Conservation (phyloP, 768 basidiomycete genomes). For the Amanita subjunquillea region DNA sequence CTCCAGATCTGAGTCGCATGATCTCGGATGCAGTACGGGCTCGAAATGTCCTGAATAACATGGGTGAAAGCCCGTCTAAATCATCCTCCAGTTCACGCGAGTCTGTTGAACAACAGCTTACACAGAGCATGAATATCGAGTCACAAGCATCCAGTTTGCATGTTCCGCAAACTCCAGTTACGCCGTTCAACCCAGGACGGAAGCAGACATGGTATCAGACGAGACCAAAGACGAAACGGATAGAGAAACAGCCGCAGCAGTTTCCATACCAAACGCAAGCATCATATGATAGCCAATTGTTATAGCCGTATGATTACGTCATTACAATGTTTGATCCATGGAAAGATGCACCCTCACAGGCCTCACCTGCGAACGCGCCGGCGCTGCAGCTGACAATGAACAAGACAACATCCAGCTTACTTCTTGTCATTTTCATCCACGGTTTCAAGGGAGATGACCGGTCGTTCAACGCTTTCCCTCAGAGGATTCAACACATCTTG, state of each 20-base stretch:
- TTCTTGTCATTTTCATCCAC: slow-evolving; percentile 73
- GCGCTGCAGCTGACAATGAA: background rate
- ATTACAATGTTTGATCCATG: background rate
- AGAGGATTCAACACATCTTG: slow-evolving; percentile 68
- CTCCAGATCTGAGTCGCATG: slow-evolving; percentile 7
- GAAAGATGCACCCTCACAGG: background rate
- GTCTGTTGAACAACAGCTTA: slow-evolving; percentile 39
- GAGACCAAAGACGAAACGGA: slow-evolving; percentile 3
- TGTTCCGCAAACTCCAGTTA: background rate
- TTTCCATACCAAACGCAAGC: slow-evolving; percentile 42
- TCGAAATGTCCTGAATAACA: too few relatives aligned
- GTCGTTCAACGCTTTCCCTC: slow-evolving; percentile 72
- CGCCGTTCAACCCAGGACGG: slow-evolving; percentile 10
- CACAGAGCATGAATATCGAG: slow-evolving; percentile 19
- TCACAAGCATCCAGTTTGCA: background rate
- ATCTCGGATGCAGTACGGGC: slow-evolving; percentile 7
- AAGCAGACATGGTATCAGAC: slow-evolving; percentile 26
- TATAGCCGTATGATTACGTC: background rate
- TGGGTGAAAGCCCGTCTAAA: slow-evolving; percentile 11
- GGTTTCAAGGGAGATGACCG: slow-evolving; percentile 58
- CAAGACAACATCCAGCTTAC: slow-evolving; percentile 25
- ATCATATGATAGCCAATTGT: slow-evolving; percentile 36
- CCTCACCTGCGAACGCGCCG: background rate
- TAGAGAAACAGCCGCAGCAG: slow-evolving; percentile 8
- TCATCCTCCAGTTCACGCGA: slow-evolving; percentile 27